phyloP scores from a whole-genome alignment of 2,329 filamentous ascomycete species.

The Colletotrichum tropicale region DNA sequence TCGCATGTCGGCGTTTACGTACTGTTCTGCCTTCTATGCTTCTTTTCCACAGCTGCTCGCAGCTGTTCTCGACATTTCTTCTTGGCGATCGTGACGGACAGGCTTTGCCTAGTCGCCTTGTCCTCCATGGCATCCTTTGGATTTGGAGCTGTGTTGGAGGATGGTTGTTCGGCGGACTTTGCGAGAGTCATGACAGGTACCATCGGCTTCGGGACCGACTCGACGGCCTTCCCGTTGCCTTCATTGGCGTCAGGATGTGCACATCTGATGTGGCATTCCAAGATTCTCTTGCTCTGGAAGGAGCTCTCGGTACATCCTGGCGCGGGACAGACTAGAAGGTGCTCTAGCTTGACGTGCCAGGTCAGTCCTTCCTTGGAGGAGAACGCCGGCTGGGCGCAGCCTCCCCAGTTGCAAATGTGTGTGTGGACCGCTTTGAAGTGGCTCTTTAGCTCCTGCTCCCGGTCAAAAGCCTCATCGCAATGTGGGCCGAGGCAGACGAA shows the following conservation, averaged over 20 bases:
- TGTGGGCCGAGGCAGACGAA: slow-evolving; percentile 31
- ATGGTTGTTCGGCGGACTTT: neutral
- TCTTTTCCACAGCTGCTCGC: slow-evolving; percentile 37
- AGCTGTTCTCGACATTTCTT: slow-evolving; percentile 39
- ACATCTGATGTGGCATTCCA: slow-evolving; percentile 41
- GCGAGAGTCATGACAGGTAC: neutral
- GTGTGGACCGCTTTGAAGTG: slow-evolving; percentile 31
- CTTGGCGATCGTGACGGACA: slow-evolving; percentile 36
- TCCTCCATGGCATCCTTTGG: slow-evolving; percentile 22
- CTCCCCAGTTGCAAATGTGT: slow-evolving; percentile 44
- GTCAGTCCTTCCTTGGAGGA: slow-evolving; percentile 39
- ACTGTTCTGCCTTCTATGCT: slow-evolving; percentile 31
- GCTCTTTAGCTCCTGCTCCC: slow-evolving; percentile 25
- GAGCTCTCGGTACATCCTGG: slow-evolving; percentile 40
- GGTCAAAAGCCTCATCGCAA: slow-evolving; percentile 28
- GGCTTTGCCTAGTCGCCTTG: slow-evolving; percentile 20
- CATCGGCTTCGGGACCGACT: slow-evolving; percentile 8
- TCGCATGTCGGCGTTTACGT: neutral
- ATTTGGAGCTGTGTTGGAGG: neutral
- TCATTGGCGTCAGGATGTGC: slow-evolving; percentile 32
- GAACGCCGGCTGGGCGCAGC: slow-evolving; percentile 40
- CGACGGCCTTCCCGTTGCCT: neutral
- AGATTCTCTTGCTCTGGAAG: slow-evolving; percentile 36
- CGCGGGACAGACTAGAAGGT: slow-evolving; percentile 46
- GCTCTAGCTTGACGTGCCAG: slow-evolving; percentile 48